Evolutionary conservation across 768 basidiomycete species (phyloP).

Genomic region (Rhizopogon salebrosus): DNA sequence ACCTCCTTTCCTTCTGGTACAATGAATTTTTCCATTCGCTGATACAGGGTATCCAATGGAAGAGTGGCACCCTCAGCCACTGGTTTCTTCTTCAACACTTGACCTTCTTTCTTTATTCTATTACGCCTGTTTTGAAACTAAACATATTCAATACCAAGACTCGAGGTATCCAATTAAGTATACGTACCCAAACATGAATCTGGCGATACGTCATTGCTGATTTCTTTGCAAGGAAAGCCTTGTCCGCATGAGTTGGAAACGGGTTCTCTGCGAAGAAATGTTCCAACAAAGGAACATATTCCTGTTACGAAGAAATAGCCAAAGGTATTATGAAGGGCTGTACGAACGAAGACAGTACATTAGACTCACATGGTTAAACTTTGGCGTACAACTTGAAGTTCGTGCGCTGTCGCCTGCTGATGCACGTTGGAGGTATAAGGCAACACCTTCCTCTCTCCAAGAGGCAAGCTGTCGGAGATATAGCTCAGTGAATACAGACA

Average conservation of each 20-base stretch:
- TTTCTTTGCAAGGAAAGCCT: slow-evolving; percentile 34
- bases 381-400: fast-evolving
- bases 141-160: background rate
- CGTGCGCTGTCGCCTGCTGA: background rate
- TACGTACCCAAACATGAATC: slow-evolving; percentile 51
- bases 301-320: slow-evolving; percentile 20
- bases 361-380: background rate
- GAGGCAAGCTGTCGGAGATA: background rate
- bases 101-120: slow-evolving; percentile 19
- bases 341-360: fast-evolving
- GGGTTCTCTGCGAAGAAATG: slow-evolving; percentile 44
- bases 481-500: background rate
- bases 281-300: slow-evolving; percentile 41
- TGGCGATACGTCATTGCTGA: slow-evolving; percentile 39
- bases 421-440: background rate
- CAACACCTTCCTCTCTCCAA: background rate
- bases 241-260: slow-evolving; percentile 40
- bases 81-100: slow-evolving; percentile 25
- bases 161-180: background rate
- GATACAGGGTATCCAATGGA: slow-evolving; percentile 19
- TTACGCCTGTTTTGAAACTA: slow-evolving; percentile 53
- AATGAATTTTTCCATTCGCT: slow-evolving; percentile 21
- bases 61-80: slow-evolving; percentile 14
- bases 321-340: background rate
- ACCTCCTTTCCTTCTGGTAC: slow-evolving; percentile 12